Conservation (phyloP, 805 yeast genomes). For the Candida succiphila region DNA sequence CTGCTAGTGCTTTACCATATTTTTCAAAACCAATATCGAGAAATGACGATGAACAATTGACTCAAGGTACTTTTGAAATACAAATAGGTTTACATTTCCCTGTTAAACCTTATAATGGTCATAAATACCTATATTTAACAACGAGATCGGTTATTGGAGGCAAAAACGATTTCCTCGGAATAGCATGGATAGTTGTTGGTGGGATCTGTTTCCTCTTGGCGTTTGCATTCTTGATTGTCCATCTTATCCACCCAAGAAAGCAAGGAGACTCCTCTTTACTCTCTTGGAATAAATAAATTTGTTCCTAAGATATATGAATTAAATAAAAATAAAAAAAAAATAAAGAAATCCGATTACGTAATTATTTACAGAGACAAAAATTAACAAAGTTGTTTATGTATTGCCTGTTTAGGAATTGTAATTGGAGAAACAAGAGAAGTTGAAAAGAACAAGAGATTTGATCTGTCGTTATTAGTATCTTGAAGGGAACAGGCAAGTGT, state of each 20-base stretch:
- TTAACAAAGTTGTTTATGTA: too few species aligned
- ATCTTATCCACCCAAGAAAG: slow-evolving; percentile 57
- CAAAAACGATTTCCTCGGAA: slow-evolving; percentile 62
- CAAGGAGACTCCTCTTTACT: slow-evolving; percentile 62
- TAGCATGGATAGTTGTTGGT: slow-evolving; percentile 68
- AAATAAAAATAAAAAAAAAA: not conserved
- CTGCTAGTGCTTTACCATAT: slow-evolving; percentile 64
- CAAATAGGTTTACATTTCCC: slow-evolving; percentile 73
- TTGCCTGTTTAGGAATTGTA: too few species aligned
- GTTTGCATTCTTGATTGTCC: slow-evolving; percentile 38
- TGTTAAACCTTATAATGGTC: slow-evolving; percentile 56
- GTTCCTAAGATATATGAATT: not conserved
- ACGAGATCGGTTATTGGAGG: slow-evolving; percentile 73
- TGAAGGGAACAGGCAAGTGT: too few species aligned
- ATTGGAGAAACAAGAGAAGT: too few species aligned
- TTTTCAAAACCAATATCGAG: slow-evolving; percentile 59
- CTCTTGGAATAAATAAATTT: slow-evolving; percentile 58
- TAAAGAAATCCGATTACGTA: too few species aligned
- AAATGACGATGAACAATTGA: slow-evolving; percentile 45
- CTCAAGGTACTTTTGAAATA: slow-evolving; percentile 53
- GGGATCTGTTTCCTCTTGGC: slow-evolving; percentile 55
- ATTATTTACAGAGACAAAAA: too few species aligned
- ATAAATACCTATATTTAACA: slow-evolving; percentile 54
- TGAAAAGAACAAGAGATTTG: too few species aligned
- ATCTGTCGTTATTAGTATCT: too few species aligned